These are phyloP conservation scores for Starmera quercuum DNA, from an alignment of 805 yeast genomes.

Conservation along the genomic window DNA sequence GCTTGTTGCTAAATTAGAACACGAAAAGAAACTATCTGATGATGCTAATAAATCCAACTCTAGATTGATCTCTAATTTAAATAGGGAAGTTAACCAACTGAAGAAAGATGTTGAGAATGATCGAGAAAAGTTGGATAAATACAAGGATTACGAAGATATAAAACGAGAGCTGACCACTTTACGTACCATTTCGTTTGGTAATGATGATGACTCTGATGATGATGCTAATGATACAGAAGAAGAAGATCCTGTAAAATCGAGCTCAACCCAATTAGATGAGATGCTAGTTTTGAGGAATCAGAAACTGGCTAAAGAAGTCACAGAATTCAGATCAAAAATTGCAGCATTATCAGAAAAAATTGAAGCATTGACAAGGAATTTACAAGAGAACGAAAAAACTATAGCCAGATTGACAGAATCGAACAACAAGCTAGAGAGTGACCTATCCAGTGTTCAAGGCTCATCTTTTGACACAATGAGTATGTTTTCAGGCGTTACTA, in stretches of 20 bases:
- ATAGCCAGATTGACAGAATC: slow-evolving; percentile 33
- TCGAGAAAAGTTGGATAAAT: slow-evolving; percentile 39
- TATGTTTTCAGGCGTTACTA: slow-evolving; percentile 52
- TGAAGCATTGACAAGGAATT: slow-evolving; percentile 28
- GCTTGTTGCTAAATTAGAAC: slow-evolving; percentile 50
- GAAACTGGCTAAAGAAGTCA: slow-evolving; percentile 61
- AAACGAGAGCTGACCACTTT: slow-evolving; percentile 69
- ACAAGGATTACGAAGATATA: slow-evolving; percentile 71
- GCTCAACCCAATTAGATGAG: slow-evolving; percentile 36
- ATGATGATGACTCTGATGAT: slow-evolving; percentile 27
- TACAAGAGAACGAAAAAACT: slow-evolving; percentile 28
- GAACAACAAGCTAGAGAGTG: slow-evolving; percentile 66
- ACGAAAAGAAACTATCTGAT: slow-evolving; percentile 30
- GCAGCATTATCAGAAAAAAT: slow-evolving; percentile 36
- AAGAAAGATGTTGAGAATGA: slow-evolving; percentile 42
- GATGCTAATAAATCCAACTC: slow-evolving; percentile 15
- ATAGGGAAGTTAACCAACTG: slow-evolving; percentile 28
- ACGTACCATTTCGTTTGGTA: slow-evolving; percentile 71
- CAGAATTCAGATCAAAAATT: slow-evolving; percentile 54
- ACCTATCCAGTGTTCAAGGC: slow-evolving; percentile 53
- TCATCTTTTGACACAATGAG: slow-evolving; percentile 46
- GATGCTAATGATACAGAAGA: slow-evolving; percentile 13
- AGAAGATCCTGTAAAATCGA: slow-evolving; percentile 16
- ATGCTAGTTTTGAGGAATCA: slow-evolving; percentile 64
- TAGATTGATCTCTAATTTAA: slow-evolving; percentile 12